Conservation (phyloP, 1,284 basidiomycete genomes). For the Austroboletus niveus region DNA sequence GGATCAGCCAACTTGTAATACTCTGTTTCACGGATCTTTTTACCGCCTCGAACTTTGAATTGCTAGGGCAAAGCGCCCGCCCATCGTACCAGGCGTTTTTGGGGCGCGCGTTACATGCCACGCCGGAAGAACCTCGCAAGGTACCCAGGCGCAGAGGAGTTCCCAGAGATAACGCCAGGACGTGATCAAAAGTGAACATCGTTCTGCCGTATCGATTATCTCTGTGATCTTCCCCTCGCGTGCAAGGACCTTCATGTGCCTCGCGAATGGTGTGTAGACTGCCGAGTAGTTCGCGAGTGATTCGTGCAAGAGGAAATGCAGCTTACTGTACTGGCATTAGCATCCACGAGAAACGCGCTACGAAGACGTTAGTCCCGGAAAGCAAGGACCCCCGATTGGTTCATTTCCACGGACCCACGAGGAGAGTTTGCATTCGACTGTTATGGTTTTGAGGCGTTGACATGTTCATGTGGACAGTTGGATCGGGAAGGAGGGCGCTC, state of each 20-base stretch:
- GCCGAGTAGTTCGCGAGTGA: constrained; percentile 1
- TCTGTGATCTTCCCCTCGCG: neutral
- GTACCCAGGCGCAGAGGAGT: neutral
- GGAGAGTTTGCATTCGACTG: neutral
- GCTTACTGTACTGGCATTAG: neutral
- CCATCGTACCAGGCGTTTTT: too few relatives aligned
- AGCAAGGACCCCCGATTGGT: neutral
- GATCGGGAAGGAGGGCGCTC: too few relatives aligned
- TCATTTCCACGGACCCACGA: neutral
- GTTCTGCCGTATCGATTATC: neutral
- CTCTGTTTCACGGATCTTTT: too few relatives aligned
- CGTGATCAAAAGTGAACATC: neutral
- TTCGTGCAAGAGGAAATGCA: neutral
- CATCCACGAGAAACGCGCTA: neutral
- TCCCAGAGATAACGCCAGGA: neutral
- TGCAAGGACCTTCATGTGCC: neutral
- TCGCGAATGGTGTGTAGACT: neutral
- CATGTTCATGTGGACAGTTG: too few relatives aligned
- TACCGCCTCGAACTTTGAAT: too few relatives aligned
- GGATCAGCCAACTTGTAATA: too few relatives aligned
- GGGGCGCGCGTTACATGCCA: neutral
- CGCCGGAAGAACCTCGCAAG: neutral
- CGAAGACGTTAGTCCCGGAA: neutral
- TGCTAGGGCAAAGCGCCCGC: too few relatives aligned
- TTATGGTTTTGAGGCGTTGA: too few relatives aligned